These are phyloP conservation scores for Middelhovenomyces tepae DNA, from an alignment of 805 yeast species.

Conservation along the genomic window DNA sequence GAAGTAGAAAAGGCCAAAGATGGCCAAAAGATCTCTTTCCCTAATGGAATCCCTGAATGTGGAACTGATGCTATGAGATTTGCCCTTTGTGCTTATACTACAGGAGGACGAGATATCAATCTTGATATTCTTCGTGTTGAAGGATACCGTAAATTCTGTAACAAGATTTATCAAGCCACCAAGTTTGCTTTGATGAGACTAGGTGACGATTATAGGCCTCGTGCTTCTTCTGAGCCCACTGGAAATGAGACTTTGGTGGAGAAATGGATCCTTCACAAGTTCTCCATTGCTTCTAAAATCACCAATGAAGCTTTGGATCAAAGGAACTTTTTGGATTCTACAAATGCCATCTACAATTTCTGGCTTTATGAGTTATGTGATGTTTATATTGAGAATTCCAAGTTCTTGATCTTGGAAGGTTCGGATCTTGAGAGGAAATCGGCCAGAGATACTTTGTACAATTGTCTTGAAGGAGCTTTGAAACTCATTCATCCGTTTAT, in stretches of 20 bases:
- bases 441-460: conserved; percentile 90
- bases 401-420: conserved; percentile 87
- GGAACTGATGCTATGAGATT: conserved; percentile 98
- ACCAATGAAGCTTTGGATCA: conserved; percentile 62
- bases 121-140: conserved; percentile 93
- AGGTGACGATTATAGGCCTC: conserved; percentile 82
- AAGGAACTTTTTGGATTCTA: conserved; percentile 84
- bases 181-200: conserved; percentile 90
- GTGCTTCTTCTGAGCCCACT: conserved; percentile 47
- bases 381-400: conserved; percentile 96
- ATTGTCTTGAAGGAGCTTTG: conserved; percentile 85
- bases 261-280: conserved; percentile 90
- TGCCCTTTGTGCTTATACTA: conserved; percentile 95
- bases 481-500: conserved; percentile 93
- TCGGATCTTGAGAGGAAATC: conserved; percentile 73
- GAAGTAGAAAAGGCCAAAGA: conserved; percentile 80
- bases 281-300: conserved; percentile 57
- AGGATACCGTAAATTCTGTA: conserved; percentile 98
- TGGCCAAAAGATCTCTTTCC: conserved; percentile 86
- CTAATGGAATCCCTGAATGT: conserved; percentile 97
- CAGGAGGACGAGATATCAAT: conserved; percentile 98
- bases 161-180: conserved; percentile 98
- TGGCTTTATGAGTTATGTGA: conserved; percentile 95
- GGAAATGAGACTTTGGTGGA: conserved; percentile 89
- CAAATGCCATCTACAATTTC: conserved; percentile 81